Evolutionary conservation across 495 filamentous ascomycete species (phyloP), one percentile per base, ranked within the genome.

Genomic region (Penicillium goetzii): DNA sequence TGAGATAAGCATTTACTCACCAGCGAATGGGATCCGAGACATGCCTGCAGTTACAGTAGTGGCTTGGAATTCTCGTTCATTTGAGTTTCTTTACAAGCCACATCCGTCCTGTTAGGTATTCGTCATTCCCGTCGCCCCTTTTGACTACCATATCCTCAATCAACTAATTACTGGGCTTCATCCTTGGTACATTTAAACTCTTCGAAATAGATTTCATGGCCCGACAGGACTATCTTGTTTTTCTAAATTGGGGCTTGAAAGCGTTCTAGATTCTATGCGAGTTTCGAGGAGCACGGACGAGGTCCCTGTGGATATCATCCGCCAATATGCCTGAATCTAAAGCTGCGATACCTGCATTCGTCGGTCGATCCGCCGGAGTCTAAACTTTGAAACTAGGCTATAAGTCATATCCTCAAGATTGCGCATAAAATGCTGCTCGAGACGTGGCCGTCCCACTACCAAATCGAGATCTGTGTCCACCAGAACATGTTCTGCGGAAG

Each of bases 81-180:
- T 53, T 53, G 50, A 53, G 26, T 53, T 32, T 53, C 14, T 8
- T 26, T 17, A 3, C 26, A 53, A 53, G 50, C 50, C 50, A 53
- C 50, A 53, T 53, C 50, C 50, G 50, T n/a, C 17, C 10, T 32
- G 15, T 30, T 30, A n/a, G 50, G 28, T 53, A 6, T 19, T 53
- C 15, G 28, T 12, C 50, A 34, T 34, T 53, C 28, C 17, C 1
- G 51, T 17, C 23, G 8, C 9, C 28, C 51, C 51, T 53, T 28
- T 34, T 19, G 8, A 17, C 7, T 33, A 33, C 50, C 14, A 53
- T 32, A 21, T 19, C 50, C 9, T 19, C 3, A 4, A 32, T 19
- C n/a, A 3, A 9, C 19, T 53, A 33, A 53, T 21, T 21, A 11
- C 5, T 10, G 15, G 11, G n/a, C 5, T 33, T n/a, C 17, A 7